Evolutionary conservation across 2,329 filamentous ascomycete genomes (phyloP).

Genomic region (Aspergillus jensenii): DNA sequence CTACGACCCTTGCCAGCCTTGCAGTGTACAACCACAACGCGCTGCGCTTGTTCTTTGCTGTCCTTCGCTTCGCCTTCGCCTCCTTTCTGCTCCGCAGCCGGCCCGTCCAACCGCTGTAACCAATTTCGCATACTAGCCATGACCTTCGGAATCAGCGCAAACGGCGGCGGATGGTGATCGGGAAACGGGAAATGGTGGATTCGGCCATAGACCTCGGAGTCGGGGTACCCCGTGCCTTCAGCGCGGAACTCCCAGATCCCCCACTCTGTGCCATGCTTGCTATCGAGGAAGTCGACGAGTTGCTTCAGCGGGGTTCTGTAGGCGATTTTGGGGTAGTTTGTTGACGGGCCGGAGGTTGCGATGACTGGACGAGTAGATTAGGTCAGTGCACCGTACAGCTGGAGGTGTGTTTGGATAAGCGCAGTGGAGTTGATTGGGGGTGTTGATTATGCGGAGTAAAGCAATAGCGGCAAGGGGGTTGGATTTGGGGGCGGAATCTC

Average conservation of each 20-base stretch:
- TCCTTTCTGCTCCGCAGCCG: slow-evolving; percentile 11
- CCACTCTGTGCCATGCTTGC: slow-evolving; percentile 81
- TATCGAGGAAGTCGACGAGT: slow-evolving; percentile 83
- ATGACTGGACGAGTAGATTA: slow-evolving; percentile 47
- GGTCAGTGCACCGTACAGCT: neutral
- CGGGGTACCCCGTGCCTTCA: slow-evolving; percentile 93
- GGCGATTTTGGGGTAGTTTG: slow-evolving; percentile 83
- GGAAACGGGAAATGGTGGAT: slow-evolving; percentile 94
- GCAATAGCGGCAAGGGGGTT: neutral
- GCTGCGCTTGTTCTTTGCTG: slow-evolving; percentile 40
- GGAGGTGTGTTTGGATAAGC: neutral
- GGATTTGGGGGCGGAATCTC: slow-evolving; percentile 5
- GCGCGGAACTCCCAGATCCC: slow-evolving; percentile 97
- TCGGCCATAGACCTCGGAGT: slow-evolving; percentile 79
- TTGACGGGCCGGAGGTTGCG: slow-evolving; percentile 81
- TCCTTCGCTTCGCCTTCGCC: neutral
- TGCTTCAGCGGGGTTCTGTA: slow-evolving; percentile 92
- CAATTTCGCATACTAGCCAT: slow-evolving; percentile 92
- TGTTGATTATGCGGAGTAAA: neutral
- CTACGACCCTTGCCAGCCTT: slow-evolving; percentile 95
- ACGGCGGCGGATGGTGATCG: slow-evolving; percentile 95
- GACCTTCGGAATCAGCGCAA: slow-evolving; percentile 81
- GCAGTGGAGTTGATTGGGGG: too few species aligned
- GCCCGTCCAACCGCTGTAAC: slow-evolving; percentile 52
- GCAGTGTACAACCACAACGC: slow-evolving; percentile 91